Conservation (phyloP, 345 rosid species). For the Clausena lansium region DNA sequence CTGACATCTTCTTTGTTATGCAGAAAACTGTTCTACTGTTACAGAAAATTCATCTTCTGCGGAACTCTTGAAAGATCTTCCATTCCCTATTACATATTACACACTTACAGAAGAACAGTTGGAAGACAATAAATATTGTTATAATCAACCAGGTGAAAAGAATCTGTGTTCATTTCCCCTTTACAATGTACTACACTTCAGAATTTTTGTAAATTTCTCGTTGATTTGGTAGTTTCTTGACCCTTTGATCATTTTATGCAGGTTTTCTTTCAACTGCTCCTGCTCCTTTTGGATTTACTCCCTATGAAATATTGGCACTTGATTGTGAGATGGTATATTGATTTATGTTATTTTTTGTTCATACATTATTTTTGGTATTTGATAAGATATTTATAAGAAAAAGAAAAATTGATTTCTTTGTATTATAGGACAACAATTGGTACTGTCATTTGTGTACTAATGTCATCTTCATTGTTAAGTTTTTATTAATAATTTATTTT, state of each 20-base stretch:
- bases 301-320: constrained; percentile 68
- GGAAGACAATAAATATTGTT: constrained; percentile 76
- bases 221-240: constrained; percentile 13
- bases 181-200: background rate
- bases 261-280: constrained; percentile 71
- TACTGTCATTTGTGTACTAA: background rate
- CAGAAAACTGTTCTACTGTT: constrained; percentile 31
- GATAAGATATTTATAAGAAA: background rate
- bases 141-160: constrained; percentile 52
- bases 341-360: background rate
- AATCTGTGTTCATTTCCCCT: constrained; percentile 4
- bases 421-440: background rate
- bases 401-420: background rate
- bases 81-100: constrained; percentile 76
- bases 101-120: constrained; percentile 69
- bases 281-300: constrained; percentile 58
- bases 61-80: constrained; percentile 58
- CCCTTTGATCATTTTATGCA: constrained; percentile 26
- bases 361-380: background rate
- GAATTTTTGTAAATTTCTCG: constrained; percentile 4
- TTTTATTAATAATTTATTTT: constrained; percentile 9
- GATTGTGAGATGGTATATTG: constrained; percentile 93
- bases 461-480: background rate
- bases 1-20: constrained; percentile 19
- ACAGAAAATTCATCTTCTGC: constrained; percentile 27